Evolutionary conservation across 139 green algal species (phyloP), one percentile per base, ranked within the genome.

Genomic region (Axilococcus clingmanii): DNA sequence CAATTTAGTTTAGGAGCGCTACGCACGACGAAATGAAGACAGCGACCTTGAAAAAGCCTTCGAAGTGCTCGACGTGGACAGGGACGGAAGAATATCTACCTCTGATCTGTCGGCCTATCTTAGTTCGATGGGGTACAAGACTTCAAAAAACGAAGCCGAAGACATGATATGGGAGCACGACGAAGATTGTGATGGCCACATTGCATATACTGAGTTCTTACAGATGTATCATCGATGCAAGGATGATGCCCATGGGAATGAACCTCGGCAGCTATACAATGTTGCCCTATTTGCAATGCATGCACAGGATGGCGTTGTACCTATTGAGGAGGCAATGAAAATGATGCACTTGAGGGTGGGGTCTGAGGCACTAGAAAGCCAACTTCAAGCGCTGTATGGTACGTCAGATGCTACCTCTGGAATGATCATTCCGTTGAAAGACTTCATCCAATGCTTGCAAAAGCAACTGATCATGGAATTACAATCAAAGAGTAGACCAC

Each of bases 131-230:
- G 73, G 76, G 4, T 82, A 94, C 61, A 84, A 81, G 29, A 68
- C 73, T 4, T 87, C 80, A 43, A 74, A 81, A 28, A 61, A 69
- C 3, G 88, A 95, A 30, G 70, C 94, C 17, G 81, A 94, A 44
- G 84, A 95, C 71, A 93, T 96, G 71, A 94, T 97, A 45, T 97
- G 89, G 89, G 89, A 97, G 59, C 86, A 93, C n/a, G 89, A 97
- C 49, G 88, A 96, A 63, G 89, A 97, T 65, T 94, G 84, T 64
- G 89, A 57, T 57, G 28, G 49, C 9, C 48, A 57, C 4, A 14
- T 57, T 17, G 25, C 24, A 20, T 46, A 30, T 22, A 14, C 48
- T 19, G 49, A 57, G 28, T 57, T 57, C 0, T 17, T 44, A 8
- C 17, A 14, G 14, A 14, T 30, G 5, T 57, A 19, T 22, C 30